Percentiles rank a stretch among this genome's conserved stretches.
These are phyloP conservation scores for Flaveria ramosissima DNA, from an alignment of 129 eudicot genomes.

Conservation along the genomic window DNA sequence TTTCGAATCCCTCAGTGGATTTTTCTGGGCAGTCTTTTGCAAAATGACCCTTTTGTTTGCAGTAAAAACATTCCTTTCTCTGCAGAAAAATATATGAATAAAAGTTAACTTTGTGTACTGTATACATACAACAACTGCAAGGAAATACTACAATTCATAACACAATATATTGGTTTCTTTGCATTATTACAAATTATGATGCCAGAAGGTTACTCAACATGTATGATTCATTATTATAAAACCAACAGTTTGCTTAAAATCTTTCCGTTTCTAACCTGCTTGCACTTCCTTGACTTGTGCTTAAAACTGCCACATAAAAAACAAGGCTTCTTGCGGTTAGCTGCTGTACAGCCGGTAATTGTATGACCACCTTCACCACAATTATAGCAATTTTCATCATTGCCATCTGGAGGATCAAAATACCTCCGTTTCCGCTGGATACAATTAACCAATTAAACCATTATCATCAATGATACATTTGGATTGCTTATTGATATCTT, in stretches of 20 bases:
- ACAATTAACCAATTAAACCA: conserved; percentile 31
- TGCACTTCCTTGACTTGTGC: conserved; percentile 72
- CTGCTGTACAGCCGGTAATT: conserved; percentile 61
- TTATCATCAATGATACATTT: conserved; percentile 21
- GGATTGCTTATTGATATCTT: conserved; percentile 29
- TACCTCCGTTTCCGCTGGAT: conserved; percentile 94
- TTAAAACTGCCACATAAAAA: conserved; percentile 94
- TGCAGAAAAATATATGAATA: conserved; percentile 19
- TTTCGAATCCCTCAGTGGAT: conserved; percentile 33
- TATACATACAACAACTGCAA: conserved; percentile 1
- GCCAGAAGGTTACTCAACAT: not conserved
- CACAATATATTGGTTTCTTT: not conserved
- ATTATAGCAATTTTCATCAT: conserved; percentile 91
- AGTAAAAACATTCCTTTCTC: conserved; percentile 75
- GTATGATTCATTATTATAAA: not conserved
- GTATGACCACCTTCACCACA: conserved; percentile 94
- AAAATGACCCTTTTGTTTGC: conserved; percentile 84
- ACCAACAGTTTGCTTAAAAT: not conserved
- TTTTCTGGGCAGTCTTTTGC: conserved; percentile 92
- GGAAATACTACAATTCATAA: not conserved
- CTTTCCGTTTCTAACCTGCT: conserved; percentile 53
- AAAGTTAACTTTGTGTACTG: not conserved
- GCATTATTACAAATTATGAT: not conserved
- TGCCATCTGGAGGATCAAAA: conserved; percentile 91
- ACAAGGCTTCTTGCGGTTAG: conserved; percentile 83